Conservation (phyloP, 345 rosid genomes). For the Eucalyptus tenuipes region DNA sequence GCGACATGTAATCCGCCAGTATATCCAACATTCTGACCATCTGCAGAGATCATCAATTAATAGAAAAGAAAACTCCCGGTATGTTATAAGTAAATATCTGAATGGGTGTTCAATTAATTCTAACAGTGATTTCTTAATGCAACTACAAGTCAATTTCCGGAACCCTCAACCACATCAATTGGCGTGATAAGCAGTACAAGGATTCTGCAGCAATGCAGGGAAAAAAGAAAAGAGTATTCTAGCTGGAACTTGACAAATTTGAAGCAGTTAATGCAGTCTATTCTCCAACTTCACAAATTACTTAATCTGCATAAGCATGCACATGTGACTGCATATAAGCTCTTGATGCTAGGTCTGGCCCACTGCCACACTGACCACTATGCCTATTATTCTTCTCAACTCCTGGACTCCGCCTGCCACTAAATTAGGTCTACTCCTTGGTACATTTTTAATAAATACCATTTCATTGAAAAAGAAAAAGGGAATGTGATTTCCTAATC, state of each 20-base stretch:
- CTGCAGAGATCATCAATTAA: slow-evolving; percentile 19
- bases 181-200: not conserved
- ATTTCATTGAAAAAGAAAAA: not conserved
- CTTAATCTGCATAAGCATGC: not conserved
- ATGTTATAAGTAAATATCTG: not conserved
- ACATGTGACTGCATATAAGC: not conserved
- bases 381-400: not conserved
- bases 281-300: not conserved
- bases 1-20: slow-evolving; percentile 78
- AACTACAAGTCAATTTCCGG: not conserved
- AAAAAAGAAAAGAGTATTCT: not conserved
- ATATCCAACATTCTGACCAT: slow-evolving; percentile 99
- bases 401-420: not conserved
- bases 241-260: not conserved
- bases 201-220: not conserved
- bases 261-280: not conserved
- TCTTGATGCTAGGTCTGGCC: not conserved
- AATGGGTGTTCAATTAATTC: not conserved
- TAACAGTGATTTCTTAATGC: not conserved
- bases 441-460: not conserved
- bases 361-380: not conserved
- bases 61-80: not conserved
- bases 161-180: not conserved
- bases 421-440: not conserved
- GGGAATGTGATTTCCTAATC: not conserved